phyloP scores from a whole-genome alignment of 768 basidiomycete species.

The Pilatotrama ljubarskyi region DNA sequence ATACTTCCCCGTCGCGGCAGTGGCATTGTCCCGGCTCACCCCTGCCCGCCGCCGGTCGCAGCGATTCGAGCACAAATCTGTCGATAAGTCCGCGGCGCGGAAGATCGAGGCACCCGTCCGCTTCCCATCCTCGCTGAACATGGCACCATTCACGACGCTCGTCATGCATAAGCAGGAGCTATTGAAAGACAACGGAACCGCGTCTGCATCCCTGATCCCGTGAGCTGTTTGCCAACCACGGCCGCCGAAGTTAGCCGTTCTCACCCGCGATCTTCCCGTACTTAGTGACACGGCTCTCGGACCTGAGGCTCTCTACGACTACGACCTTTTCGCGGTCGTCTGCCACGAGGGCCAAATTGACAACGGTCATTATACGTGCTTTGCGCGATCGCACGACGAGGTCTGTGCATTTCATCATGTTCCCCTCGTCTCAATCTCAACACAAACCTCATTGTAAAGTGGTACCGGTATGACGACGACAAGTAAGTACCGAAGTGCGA shows the following conservation, averaged over 20 bases:
- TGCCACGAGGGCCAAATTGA: conserved; percentile 94
- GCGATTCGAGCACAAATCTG: conserved; percentile 90
- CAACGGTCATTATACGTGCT: conserved; percentile 94
- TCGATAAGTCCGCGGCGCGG: conserved; percentile 68
- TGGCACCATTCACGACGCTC: conserved; percentile 82
- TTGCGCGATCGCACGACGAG: conserved; percentile 81
- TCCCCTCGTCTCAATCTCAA: neutral
- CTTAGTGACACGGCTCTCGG: conserved; percentile 43
- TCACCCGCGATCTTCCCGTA: neutral
- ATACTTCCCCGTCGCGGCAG: neutral
- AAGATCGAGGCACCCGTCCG: conserved; percentile 85
- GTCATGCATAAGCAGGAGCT: conserved; percentile 53
- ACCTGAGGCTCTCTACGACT: conserved; percentile 75
- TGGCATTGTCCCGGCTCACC: neutral
- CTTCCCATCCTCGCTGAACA: conserved; percentile 82
- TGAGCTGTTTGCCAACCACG: conserved; percentile 12
- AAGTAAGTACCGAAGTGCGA: conserved; percentile 52
- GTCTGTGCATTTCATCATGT: conserved; percentile 43
- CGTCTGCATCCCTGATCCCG: conserved; percentile 16
- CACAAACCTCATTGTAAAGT: conserved; percentile 44
- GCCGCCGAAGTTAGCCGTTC: neutral
- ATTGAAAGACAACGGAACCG: conserved; percentile 30
- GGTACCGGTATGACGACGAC: conserved; percentile 95
- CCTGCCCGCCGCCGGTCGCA: conserved; percentile 32
- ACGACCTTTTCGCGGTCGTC: conserved; percentile 90